Evolutionary conservation across 1,284 basidiomycete species (phyloP), one percentile per base, ranked within the genome.

Genomic region (Apiotrichum siamense): DNA sequence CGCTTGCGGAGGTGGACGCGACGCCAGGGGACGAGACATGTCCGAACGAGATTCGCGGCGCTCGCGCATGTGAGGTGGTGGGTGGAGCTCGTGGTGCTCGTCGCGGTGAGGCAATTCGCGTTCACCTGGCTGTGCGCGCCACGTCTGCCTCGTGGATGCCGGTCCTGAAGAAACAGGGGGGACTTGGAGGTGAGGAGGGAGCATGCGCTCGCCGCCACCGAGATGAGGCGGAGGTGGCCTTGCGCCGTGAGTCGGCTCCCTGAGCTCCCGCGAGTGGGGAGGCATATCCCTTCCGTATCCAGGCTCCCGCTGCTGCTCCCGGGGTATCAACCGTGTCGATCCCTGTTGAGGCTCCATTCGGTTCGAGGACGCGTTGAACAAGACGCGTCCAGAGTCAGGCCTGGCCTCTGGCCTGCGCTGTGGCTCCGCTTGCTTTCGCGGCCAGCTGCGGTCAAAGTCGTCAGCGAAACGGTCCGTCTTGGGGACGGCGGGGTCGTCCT

Each of bases 391-490:
- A 9, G 42, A 51, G 3, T 54, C 50, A 18, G 52, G 37, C 3
- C 44, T 52, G 25, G 23, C 46, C 52, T n/a, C n/a, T n/a, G n/a
- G n/a, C n/a, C 42, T 35, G 31, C 21, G 49, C 38, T 42, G 44
- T 39, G 49, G 45, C 17, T 38, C 35, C 12, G 55, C 42, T 24
- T 57, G 38, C 48, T 59, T 59, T 21, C 83, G 83, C 13, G 90
- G 89, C 89, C 90, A 94, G 63, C 87, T 90, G 52, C 91, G 82
- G 74, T 93, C 91, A 67, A 88, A 92, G 70, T 96, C 91, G 60
- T 94, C 88, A 7, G 60, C 67, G 40, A 74, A 75, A 12, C 72
- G 64, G 32, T 74, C 71, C 4, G 61, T 59, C 50, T 74, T 73
- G 27, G 63, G 39, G 3, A 72, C 69, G 0, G 69, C 69, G 15